Conservation (phyloP, 805 yeast genomes). For the Teunomyces tritomae region DNA sequence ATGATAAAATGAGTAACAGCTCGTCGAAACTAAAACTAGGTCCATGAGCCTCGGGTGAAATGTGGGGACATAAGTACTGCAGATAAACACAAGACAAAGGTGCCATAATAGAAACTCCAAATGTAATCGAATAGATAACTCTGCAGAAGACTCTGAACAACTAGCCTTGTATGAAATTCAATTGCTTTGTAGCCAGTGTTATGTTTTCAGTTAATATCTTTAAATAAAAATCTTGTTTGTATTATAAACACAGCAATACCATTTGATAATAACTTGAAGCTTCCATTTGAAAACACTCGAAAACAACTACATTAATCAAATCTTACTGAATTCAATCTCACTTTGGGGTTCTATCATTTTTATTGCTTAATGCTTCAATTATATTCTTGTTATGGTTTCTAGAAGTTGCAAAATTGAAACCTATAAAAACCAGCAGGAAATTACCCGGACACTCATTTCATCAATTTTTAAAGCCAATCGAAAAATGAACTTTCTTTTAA, state of each 20-base stretch:
- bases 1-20: not conserved
- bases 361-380: no score
- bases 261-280: no score
- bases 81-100: not conserved
- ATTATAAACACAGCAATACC: no score
- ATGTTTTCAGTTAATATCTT: not conserved
- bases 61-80: constrained; percentile 1
- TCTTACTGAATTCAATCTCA: no score
- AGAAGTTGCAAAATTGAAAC: constrained; percentile 1
- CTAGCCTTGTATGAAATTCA: no score
- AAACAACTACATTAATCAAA: not conserved
- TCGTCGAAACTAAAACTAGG: not conserved
- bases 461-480: not conserved
- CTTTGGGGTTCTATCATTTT: no score
- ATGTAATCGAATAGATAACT: no score
- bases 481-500: not conserved
- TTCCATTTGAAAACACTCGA: no score
- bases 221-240: not conserved
- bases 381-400: not conserved
- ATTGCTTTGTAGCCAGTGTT: no score
- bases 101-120: no score
- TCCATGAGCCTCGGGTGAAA: constrained; percentile 1
- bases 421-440: not conserved
- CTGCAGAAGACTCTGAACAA: no score
- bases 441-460: not conserved